phyloP scores from a whole-genome alignment of 768 basidiomycete species.

The Boletus huronensis region DNA sequence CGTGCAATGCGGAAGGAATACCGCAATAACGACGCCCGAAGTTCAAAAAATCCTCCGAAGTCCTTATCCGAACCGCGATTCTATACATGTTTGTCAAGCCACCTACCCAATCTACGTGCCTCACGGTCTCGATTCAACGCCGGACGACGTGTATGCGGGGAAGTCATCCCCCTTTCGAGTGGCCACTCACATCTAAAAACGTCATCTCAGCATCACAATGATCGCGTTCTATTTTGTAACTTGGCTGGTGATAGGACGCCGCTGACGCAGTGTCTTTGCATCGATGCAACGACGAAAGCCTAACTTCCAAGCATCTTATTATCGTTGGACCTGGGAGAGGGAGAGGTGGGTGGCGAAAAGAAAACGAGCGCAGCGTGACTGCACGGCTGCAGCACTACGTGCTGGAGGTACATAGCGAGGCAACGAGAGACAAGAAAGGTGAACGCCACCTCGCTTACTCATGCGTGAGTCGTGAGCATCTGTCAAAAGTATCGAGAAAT shows the following conservation, averaged over 20 bases:
- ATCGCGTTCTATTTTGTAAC: background rate
- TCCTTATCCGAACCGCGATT: background rate
- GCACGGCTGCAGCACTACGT: too few species aligned
- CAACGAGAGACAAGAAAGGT: too few species aligned
- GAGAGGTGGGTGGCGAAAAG: too few species aligned
- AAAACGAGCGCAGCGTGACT: too few species aligned
- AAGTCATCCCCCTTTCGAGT: too few species aligned
- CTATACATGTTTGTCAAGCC: background rate
- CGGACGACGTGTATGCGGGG: background rate
- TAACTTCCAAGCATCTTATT: too few species aligned
- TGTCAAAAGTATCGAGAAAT: too few species aligned
- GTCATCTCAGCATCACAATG: too few species aligned
- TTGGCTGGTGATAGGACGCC: background rate
- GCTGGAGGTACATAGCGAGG: too few species aligned
- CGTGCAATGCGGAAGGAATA: background rate
- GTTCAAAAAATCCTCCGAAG: background rate
- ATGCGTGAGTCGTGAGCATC: too few species aligned
- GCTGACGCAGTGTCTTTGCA: background rate
- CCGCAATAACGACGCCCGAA: background rate
- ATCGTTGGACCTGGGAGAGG: too few species aligned
- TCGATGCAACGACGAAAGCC: background rate
- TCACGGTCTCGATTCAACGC: background rate
- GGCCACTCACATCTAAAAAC: background rate
- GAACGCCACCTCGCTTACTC: too few species aligned
- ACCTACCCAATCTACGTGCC: background rate